phyloP scores from a whole-genome alignment of 208 protist genomes.

The Trypanosoma theileri region DNA sequence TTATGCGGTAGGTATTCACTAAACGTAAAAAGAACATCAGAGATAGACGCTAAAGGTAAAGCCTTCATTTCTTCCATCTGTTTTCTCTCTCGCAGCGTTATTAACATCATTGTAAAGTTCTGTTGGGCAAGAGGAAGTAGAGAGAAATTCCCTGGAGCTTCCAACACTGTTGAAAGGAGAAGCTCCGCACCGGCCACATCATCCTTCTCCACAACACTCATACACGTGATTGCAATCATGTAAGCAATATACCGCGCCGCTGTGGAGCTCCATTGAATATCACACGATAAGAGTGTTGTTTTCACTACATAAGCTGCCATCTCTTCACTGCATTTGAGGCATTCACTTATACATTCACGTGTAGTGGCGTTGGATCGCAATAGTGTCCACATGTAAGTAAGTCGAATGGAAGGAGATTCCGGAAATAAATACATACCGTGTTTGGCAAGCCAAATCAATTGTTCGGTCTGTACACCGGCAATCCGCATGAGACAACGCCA shows the following conservation, averaged over 20 bases:
- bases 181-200: conserved; percentile 25
- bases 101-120: conserved; percentile 63
- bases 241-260: conserved; percentile 67
- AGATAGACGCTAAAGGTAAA: conserved; percentile 69
- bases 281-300: conserved; percentile 23
- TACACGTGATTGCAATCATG: conserved; percentile 43
- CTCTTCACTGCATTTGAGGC: conserved; percentile 34
- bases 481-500: conserved; percentile 70
- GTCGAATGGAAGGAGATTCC: conserved; percentile 52
- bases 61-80: conserved; percentile 27
- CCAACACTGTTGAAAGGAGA: conserved; percentile 21
- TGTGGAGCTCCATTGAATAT: conserved; percentile 36
- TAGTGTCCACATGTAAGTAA: conserved; percentile 42
- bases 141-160: conserved; percentile 30
- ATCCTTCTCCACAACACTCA: conserved; percentile 34
- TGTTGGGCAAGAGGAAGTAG: conserved; percentile 66
- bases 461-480: conserved; percentile 29
- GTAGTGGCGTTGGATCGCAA: conserved; percentile 13
- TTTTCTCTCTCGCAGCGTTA: conserved; percentile 42
- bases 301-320: conserved; percentile 56
- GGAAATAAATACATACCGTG: conserved; percentile 65
- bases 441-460: conserved; percentile 61
- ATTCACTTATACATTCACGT: conserved; percentile 36
- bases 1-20: conserved; percentile 27
- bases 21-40: conserved; percentile 52